Evolutionary conservation across 2,329 filamentous ascomycete genomes (phyloP).

Genomic region (Arthrobotrys megalospora): DNA sequence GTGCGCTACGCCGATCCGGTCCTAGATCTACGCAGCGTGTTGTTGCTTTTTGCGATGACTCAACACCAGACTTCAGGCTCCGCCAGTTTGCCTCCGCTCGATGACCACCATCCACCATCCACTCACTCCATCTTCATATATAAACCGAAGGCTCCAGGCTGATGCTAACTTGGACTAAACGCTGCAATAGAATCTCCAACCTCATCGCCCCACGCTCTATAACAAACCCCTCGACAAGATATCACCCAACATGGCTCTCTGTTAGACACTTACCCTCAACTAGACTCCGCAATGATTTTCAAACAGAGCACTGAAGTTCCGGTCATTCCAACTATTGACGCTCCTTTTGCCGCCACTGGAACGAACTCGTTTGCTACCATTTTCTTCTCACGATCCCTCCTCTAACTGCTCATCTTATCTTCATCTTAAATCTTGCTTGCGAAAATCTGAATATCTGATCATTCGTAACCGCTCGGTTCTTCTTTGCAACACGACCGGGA

Average conservation of each 20-base stretch:
- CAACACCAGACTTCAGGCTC: constrained; percentile 35
- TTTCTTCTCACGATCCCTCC: constrained; percentile 20
- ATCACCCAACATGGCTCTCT: constrained; percentile 21
- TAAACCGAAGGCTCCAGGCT: constrained; percentile 26
- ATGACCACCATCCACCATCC: constrained; percentile 27
- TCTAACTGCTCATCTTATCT: constrained; percentile 21
- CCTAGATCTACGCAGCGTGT: too few species aligned
- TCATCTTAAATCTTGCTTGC: constrained; percentile 12
- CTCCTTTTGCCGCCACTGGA: constrained; percentile 56
- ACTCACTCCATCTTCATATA: constrained; percentile 18
- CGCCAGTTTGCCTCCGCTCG: constrained; percentile 48
- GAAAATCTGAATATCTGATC: constrained; percentile 24
- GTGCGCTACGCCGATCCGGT: constrained; percentile 1
- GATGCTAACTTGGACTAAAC: constrained; percentile 13
- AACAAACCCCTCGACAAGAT: constrained; percentile 6
- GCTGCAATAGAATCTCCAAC: constrained; percentile 14
- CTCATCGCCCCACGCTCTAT: background rate
- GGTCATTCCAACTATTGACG: constrained; percentile 54
- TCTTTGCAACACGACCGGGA: constrained; percentile 43
- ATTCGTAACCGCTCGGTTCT: constrained; percentile 53
- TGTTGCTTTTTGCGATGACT: constrained; percentile 20
- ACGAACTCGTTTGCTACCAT: constrained; percentile 33
- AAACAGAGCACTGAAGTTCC: constrained; percentile 53
- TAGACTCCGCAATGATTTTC: constrained; percentile 30
- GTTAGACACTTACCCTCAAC: constrained; percentile 21